Conservation (phyloP, 345 rosid species). For the thale cress (Arabidopsis thaliana) region TAIR10.1 NC_003076.8:6135001-6135500, state of each 20-base stretch:
- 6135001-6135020: slow-evolving; percentile 69
- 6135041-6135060: slow-evolving; percentile 61
- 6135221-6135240: slow-evolving; percentile 77
- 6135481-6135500: slow-evolving; percentile 80
- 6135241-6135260: slow-evolving; percentile 54
- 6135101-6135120: slow-evolving; percentile 94
- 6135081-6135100: slow-evolving; percentile 73
- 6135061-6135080: slow-evolving; percentile 52
- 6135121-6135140: slow-evolving; percentile 82
- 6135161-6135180: slow-evolving; percentile 82
- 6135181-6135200: slow-evolving; percentile 74
- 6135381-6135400: slow-evolving; percentile 63
- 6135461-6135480: slow-evolving; percentile 77
- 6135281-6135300: slow-evolving; percentile 67
- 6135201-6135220: slow-evolving; percentile 71
- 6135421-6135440: slow-evolving; percentile 77
- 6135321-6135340: slow-evolving; percentile 65
- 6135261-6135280: slow-evolving; percentile 40
- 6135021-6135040: slow-evolving; percentile 73
- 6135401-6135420: slow-evolving; percentile 80
- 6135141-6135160: slow-evolving; percentile 86
- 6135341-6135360: slow-evolving; percentile 76
- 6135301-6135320: slow-evolving; percentile 68
- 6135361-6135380: slow-evolving; percentile 54
- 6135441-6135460: slow-evolving; percentile 58